Percentiles rank a stretch among this genome's conserved stretches.
Conservation (phyloP, 768 basidiomycete species). For the Suillus cothurnatus region DNA sequence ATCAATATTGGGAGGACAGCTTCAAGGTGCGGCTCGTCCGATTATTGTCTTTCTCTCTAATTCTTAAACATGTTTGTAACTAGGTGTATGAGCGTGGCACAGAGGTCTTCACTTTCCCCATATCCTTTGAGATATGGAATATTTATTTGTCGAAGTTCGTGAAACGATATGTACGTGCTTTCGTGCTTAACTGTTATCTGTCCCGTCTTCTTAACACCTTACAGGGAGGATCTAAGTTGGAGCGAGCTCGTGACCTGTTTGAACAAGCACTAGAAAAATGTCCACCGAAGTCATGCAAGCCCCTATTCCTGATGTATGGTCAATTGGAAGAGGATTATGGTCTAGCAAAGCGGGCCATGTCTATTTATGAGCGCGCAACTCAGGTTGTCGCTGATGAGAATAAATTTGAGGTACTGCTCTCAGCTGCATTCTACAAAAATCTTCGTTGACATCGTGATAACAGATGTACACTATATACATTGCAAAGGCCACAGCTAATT, state of each 20-base stretch:
- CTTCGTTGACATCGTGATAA: slow-evolving; percentile 10
- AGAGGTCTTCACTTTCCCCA: slow-evolving; percentile 95
- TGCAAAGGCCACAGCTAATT: slow-evolving; percentile 94
- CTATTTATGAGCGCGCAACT: slow-evolving; percentile 92
- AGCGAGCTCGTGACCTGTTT: slow-evolving; percentile 95
- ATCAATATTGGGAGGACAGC: slow-evolving; percentile 97
- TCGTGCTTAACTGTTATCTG: slow-evolving; percentile 7
- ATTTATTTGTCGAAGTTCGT: slow-evolving; percentile 97
- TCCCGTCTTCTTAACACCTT: slow-evolving; percentile 7
- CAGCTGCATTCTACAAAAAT: background rate
- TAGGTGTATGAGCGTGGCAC: slow-evolving; percentile 96
- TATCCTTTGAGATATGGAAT: slow-evolving; percentile 99
- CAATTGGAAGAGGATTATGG: slow-evolving; percentile 94
- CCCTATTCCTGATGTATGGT: slow-evolving; percentile 95
- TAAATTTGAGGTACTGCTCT: slow-evolving; percentile 81
- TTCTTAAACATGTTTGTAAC: slow-evolving; percentile 13
- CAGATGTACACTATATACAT: slow-evolving; percentile 98
- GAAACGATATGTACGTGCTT: slow-evolving; percentile 82
- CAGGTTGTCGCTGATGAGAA: slow-evolving; percentile 85
- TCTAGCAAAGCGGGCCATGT: slow-evolving; percentile 94
- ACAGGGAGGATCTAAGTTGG: slow-evolving; percentile 90
- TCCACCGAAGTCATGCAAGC: slow-evolving; percentile 92
- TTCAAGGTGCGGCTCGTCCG: slow-evolving; percentile 69
- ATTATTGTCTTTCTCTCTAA: background rate
- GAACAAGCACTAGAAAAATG: slow-evolving; percentile 98